Evolutionary conservation across 148 eudicot genomes (phyloP), one percentile per base, ranked within the genome.

Genomic region (Chenopodium album): DNA sequence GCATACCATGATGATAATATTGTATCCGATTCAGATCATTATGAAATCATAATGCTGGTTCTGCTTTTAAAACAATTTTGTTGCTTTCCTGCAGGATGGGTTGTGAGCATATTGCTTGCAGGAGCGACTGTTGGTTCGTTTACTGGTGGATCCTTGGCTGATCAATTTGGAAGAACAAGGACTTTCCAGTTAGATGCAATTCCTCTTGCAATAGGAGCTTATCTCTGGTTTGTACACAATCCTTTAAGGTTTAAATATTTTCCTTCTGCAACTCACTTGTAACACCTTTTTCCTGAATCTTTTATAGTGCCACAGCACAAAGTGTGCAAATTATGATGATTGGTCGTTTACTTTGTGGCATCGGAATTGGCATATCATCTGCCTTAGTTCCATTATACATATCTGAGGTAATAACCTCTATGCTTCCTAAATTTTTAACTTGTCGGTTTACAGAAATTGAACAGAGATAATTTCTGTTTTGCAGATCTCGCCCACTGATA

Each of bases 41-140:
- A 9, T 32, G 31, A 23, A 26, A 12, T 62, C 56, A 64, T 76
- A 19, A 22, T 69, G 12, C 73, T 26, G 46, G 65, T 67, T 76
- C 12, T 62, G 2, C 44, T 34, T 48, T 17, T 11, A 1, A 28
- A 13, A 17, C 71, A 32, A 8, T 74, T n/a, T 47, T 63, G 32
- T 7, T 70, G 26, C 44, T 63, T 76, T 84, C 41, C 26, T 79
- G 64, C 81, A 95, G 99, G 99, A 81, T 96, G 99, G 99, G 89
- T 96, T 80, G 99, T 96, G 41, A 94, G 99, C 83, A 81, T 95
- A 80, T 92, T 94, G 82, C 99, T 96, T 85, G 99, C 99, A 80
- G 99, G 99, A 83, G 99, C 99, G 80, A 94, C 98, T 79, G 88
- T 92, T 77, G 99, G 99, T 76, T 96, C 99, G 73, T 96, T 96